These are phyloP conservation scores for Talaromyces wortmannii DNA, from an alignment of 495 filamentous ascomycete genomes.

Conservation along the genomic window DNA sequence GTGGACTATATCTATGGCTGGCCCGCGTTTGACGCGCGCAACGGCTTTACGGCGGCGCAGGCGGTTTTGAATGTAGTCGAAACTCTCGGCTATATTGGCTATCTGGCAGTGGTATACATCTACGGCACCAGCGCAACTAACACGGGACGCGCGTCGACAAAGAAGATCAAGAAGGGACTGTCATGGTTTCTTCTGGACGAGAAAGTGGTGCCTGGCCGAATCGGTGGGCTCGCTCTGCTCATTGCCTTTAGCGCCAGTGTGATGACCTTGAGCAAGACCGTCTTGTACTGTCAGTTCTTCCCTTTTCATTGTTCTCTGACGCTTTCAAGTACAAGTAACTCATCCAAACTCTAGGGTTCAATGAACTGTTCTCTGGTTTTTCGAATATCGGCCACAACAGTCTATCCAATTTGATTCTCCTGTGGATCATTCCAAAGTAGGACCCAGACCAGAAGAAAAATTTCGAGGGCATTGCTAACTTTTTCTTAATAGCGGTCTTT, in stretches of 20 bases:
- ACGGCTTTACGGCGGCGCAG: slow-evolving; percentile 81
- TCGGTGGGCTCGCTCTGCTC: slow-evolving; percentile 57
- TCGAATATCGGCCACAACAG: slow-evolving; percentile 75
- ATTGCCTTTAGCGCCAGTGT: slow-evolving; percentile 61
- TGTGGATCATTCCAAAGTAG: slow-evolving; percentile 82
- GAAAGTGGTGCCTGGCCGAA: slow-evolving; percentile 48
- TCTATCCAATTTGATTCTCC: slow-evolving; percentile 43
- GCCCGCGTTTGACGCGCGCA: slow-evolving; percentile 61
- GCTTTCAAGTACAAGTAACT: not conserved
- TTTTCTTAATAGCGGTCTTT: slow-evolving; percentile 53
- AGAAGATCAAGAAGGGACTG: slow-evolving; percentile 25
- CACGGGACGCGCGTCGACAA: slow-evolving; percentile 18
- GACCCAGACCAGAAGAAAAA: slow-evolving; percentile 13
- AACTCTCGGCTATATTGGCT: slow-evolving; percentile 60
- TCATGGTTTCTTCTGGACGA: slow-evolving; percentile 39
- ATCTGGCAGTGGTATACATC: slow-evolving; percentile 56
- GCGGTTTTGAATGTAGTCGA: slow-evolving; percentile 67
- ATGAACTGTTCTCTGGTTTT: slow-evolving; percentile 72
- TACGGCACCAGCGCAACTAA: slow-evolving; percentile 15
- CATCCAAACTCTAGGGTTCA: slow-evolving; percentile 51
- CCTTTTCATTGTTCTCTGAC: not conserved
- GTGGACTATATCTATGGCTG: slow-evolving; percentile 83
- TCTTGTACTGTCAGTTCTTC: slow-evolving; percentile 68
- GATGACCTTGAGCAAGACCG: slow-evolving; percentile 84
- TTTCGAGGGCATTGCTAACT: slow-evolving; percentile 3